phyloP scores from a whole-genome alignment of 148 eudicot genomes.

The Agrostemma githago region DNA sequence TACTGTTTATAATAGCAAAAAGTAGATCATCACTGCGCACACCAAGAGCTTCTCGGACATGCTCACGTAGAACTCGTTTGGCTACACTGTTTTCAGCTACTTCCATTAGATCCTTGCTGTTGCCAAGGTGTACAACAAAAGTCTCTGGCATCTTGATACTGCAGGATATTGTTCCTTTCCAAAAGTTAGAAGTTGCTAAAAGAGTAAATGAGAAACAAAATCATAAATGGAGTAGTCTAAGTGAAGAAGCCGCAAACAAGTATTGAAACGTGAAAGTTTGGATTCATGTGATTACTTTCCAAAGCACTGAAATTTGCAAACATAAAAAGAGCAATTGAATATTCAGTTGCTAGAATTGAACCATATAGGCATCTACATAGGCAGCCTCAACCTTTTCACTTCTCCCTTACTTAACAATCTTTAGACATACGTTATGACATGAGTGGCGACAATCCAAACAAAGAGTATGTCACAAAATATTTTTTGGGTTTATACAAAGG shows the following conservation, averaged over 20 bases:
- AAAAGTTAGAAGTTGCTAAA: conserved; percentile 13
- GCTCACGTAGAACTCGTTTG: conserved; percentile 84
- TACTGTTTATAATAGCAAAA: conserved; percentile 88
- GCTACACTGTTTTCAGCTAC: conserved; percentile 88
- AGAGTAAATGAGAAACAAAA: not conserved
- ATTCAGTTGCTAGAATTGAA: not conserved
- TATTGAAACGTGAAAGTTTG: not conserved
- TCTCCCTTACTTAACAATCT: not conserved
- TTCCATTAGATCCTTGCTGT: conserved; percentile 95
- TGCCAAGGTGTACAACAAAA: conserved; percentile 97
- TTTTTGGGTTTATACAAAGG: not conserved
- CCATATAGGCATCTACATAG: not conserved
- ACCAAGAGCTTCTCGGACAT: conserved; percentile 92
- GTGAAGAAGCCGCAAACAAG: not conserved
- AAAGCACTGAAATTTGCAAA: not conserved
- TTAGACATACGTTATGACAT: not conserved
- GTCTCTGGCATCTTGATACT: conserved; percentile 95
- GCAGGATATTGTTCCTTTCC: conserved; percentile 15
- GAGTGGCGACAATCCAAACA: not conserved
- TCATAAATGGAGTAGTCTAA: not conserved
- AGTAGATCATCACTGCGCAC: conserved; percentile 84
- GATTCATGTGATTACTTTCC: not conserved
- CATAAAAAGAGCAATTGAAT: not conserved
- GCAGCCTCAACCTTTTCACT: not conserved
- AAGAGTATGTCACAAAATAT: not conserved